These are phyloP conservation scores for Penicillium sp. DNA, from an alignment of 2,329 filamentous ascomycete species.

Conservation along the genomic window DNA sequence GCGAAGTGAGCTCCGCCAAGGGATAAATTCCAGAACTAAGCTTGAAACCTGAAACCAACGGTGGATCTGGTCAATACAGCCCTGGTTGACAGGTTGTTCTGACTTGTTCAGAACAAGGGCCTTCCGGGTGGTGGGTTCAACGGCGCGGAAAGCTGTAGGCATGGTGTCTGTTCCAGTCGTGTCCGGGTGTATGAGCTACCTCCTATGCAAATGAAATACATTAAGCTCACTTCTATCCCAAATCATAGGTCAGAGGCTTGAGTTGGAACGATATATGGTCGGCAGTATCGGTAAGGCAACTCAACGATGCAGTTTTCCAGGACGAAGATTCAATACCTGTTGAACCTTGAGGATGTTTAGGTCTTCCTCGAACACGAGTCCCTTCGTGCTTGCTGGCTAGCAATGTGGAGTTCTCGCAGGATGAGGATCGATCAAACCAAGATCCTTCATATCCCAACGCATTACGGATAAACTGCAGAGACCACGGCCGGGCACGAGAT, in stretches of 20 bases:
- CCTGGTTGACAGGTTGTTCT: no score
- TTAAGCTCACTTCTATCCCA: no score
- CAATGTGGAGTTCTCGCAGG: neutral
- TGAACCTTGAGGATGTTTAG: neutral
- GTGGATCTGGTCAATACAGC: conserved; percentile 5
- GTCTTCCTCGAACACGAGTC: no score
- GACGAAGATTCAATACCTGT: neutral
- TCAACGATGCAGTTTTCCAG: neutral
- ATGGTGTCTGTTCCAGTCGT: no score
- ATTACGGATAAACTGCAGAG: neutral
- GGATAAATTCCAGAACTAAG: neutral
- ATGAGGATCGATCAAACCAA: conserved; percentile 1
- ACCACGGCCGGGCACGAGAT: neutral
- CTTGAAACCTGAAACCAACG: conserved; percentile 4
- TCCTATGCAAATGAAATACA: no score
- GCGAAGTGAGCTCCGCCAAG: neutral
- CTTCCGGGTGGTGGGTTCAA: neutral
- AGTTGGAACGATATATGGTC: no score
- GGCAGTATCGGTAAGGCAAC: neutral
- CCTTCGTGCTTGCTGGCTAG: neutral
- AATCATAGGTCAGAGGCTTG: no score
- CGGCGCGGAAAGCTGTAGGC: no score
- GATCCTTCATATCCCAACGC: neutral
- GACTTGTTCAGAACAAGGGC: neutral
- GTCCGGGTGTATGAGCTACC: no score